Evolutionary conservation across 495 filamentous ascomycete species (phyloP).

Genomic region (Hyaloscypha hepaticicola): DNA sequence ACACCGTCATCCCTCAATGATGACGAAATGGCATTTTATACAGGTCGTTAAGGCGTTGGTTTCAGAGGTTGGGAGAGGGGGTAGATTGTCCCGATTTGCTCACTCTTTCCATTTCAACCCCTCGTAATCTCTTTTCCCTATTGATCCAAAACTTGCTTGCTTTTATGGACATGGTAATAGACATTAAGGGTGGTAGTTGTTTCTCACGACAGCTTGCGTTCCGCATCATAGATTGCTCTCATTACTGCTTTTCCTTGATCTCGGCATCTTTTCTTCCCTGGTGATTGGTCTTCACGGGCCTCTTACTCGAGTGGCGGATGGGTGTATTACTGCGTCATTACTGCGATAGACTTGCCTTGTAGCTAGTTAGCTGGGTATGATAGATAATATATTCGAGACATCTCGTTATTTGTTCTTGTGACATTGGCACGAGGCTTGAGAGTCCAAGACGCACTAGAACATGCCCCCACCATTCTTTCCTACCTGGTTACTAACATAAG

Average conservation of each 20-base stretch:
- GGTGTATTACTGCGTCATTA: neutral
- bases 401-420: no score
- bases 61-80: slow-evolving; percentile 17
- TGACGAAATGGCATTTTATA: slow-evolving; percentile 24
- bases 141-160: slow-evolving; percentile 21
- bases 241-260: neutral
- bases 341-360: slow-evolving; percentile 3
- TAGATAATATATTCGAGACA: slow-evolving; percentile 17
- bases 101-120: slow-evolving; percentile 18
- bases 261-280: neutral
- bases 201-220: slow-evolving; percentile 6
- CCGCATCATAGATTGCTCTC: slow-evolving; percentile 21
- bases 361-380: slow-evolving; percentile 20
- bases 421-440: no score
- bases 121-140: slow-evolving; percentile 29
- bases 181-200: slow-evolving; percentile 7
- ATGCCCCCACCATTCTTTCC: no score
- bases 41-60: slow-evolving; percentile 34
- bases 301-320: neutral
- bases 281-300: neutral
- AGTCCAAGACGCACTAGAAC: no score
- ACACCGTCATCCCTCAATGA: slow-evolving; percentile 4
- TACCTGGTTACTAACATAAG: no score
- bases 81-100: slow-evolving; percentile 31
- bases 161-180: slow-evolving; percentile 22